These are phyloP conservation scores for Zasmidium cellare DNA, from an alignment of 2,329 filamentous ascomycete genomes.

Conservation along the genomic window DNA sequence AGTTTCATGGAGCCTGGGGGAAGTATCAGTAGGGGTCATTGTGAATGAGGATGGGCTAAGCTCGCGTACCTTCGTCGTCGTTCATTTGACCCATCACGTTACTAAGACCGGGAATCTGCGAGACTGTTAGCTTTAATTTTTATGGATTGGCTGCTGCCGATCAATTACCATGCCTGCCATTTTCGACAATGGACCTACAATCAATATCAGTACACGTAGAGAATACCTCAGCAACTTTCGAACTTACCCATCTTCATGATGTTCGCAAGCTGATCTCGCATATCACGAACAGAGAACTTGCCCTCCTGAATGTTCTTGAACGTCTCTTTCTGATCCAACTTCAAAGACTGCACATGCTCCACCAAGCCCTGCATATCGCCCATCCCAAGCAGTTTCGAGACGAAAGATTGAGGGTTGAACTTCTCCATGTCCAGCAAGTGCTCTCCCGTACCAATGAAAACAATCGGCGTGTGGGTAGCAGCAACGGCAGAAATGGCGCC, in stretches of 20 bases:
- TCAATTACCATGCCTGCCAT: conserved; percentile 79
- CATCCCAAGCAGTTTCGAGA: conserved; percentile 93
- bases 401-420: conserved; percentile 89
- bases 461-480: conserved; percentile 93
- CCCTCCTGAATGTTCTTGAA: conserved; percentile 99
- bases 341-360: conserved; percentile 93
- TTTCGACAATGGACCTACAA: conserved; percentile 74
- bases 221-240: too few species aligned
- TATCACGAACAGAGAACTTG: conserved; percentile 90
- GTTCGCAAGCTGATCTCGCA: conserved; percentile 92
- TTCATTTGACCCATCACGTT: conserved; percentile 95
- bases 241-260: conserved; percentile 91
- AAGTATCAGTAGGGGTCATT: too few species aligned
- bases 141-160: too few species aligned
- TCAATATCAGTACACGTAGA: too few species aligned
- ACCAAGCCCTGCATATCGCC: conserved; percentile 93
- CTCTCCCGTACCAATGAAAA: conserved; percentile 96
- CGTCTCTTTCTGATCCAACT: conserved; percentile 95
- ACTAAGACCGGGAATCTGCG: conserved; percentile 78
- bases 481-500: conserved; percentile 97
- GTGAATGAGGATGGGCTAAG: too few species aligned
- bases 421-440: conserved; percentile 93
- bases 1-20: conserved; percentile 70
- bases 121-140: too few species aligned
- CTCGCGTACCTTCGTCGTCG: conserved; percentile 71